Conservation (phyloP, 306 rosid genomes). For the Cucumis melo region DNA sequence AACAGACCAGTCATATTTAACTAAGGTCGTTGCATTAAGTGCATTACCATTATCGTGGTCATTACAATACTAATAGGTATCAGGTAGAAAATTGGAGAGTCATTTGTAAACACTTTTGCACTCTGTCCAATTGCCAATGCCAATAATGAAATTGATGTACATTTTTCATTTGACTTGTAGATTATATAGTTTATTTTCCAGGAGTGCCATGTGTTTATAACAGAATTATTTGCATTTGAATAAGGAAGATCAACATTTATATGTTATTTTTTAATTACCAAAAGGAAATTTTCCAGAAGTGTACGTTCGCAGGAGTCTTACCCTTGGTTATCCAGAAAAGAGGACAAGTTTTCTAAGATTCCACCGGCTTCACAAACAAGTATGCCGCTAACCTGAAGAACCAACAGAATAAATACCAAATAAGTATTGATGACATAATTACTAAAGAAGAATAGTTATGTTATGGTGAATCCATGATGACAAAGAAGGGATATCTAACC, state of each 20-base stretch:
- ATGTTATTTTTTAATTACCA: background rate
- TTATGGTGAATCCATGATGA: no score
- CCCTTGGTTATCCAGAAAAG: conserved; percentile 84
- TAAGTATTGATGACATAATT: conserved; percentile 2
- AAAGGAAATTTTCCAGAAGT: background rate
- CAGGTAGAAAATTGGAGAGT: background rate
- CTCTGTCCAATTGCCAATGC: background rate
- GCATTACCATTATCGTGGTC: background rate
- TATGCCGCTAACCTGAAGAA: conserved; percentile 83
- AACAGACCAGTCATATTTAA: background rate
- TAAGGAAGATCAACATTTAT: background rate
- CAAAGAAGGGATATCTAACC: no score
- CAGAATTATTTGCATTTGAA: background rate
- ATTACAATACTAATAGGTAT: background rate
- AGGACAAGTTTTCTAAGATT: conserved; percentile 74
- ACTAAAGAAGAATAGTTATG: background rate
- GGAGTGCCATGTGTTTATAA: background rate
- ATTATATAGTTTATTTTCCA: background rate
- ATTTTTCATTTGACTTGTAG: background rate
- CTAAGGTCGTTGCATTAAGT: background rate
- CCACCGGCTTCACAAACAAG: conserved; percentile 97
- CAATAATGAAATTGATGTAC: background rate
- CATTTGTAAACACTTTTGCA: background rate
- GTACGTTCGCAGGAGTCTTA: conserved; percentile 24
- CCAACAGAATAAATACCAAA: conserved; percentile 15